These are phyloP conservation scores for Starmerella etchellsii DNA, from an alignment of 805 yeast genomes.

Conservation along the genomic window DNA sequence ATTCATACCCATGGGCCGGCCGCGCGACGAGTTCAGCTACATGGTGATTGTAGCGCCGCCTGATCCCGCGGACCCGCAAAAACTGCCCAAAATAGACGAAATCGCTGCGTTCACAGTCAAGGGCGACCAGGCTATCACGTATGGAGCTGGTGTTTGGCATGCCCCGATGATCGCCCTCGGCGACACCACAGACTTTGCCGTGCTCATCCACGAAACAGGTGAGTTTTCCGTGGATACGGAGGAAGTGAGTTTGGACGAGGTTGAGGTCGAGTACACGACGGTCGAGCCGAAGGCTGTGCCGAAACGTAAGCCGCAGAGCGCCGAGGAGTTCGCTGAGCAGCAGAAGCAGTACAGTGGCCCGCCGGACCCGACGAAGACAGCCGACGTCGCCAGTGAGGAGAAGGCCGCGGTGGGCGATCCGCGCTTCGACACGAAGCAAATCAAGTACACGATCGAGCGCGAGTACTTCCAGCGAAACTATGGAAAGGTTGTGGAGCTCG, in stretches of 20 bases:
- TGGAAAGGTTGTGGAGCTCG: constrained; percentile 36
- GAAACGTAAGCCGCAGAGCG: constrained; percentile 56
- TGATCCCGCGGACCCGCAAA: constrained; percentile 23
- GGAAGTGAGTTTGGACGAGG: constrained; percentile 57
- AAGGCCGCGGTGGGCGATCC: constrained; percentile 6
- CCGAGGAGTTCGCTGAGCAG: constrained; percentile 48
- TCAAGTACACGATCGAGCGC: constrained; percentile 50
- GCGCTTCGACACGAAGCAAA: constrained; percentile 26
- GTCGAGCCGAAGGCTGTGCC: constrained; percentile 15
- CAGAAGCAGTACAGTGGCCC: constrained; percentile 34
- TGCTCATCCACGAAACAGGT: constrained; percentile 75
- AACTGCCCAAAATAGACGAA: constrained; percentile 40
- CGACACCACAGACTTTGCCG: constrained; percentile 65
- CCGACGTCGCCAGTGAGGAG: not conserved
- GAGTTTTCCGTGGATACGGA: constrained; percentile 68
- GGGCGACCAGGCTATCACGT: constrained; percentile 83
- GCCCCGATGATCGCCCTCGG: constrained; percentile 89
- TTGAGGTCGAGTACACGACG: constrained; percentile 15
- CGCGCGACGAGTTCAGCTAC: constrained; percentile 39
- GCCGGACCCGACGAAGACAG: constrained; percentile 38
- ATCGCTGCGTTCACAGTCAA: constrained; percentile 58
- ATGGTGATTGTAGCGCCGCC: constrained; percentile 64
- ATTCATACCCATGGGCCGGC: constrained; percentile 77
- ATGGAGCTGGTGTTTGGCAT: constrained; percentile 80
- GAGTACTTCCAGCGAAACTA: constrained; percentile 47